Percentiles rank a stretch among this genome's conserved stretches.
Evolutionary conservation across 352 stramenopile genomes (phyloP).

Genomic region (Pythium phragmiticola): DNA sequence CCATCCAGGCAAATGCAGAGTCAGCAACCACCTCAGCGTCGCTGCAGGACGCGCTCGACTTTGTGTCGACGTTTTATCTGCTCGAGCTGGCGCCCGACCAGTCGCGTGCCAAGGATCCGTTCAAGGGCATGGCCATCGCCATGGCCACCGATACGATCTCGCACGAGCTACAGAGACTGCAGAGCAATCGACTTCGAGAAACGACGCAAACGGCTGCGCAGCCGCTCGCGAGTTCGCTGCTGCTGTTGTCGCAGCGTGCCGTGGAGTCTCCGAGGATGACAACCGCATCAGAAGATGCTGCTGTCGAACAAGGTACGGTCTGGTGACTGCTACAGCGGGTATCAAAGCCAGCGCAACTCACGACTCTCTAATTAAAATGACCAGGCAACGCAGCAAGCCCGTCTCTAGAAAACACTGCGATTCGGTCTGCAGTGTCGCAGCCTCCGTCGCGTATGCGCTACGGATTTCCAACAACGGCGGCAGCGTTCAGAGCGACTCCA

Average conservation of each 20-base stretch:
- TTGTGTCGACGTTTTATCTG: conserved; percentile 38
- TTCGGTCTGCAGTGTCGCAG: neutral
- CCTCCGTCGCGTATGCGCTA: neutral
- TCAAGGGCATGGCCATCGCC: conserved; percentile 19
- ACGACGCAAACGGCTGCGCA: neutral
- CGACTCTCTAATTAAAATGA: too few relatives aligned
- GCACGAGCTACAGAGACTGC: conserved; percentile 18
- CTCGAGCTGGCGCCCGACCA: conserved; percentile 24
- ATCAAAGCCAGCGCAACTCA: too few relatives aligned
- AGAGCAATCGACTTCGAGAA: conserved; percentile 11
- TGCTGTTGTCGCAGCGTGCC: conserved; percentile 9
- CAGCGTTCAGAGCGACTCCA: neutral
- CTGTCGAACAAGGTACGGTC: too few relatives aligned
- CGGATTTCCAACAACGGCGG: neutral
- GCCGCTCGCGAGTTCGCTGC: conserved; percentile 10
- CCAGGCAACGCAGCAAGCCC: neutral
- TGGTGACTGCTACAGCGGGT: too few relatives aligned
- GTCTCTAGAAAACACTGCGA: neutral
- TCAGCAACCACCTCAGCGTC: neutral
- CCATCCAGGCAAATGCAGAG: conserved; percentile 6
- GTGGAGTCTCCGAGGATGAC: neutral
- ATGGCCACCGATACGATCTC: conserved; percentile 14
- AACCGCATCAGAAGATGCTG: neutral
- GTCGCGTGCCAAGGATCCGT: neutral
- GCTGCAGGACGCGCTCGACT: conserved; percentile 30